Evolutionary conservation across 208 protist species (phyloP).

Genomic region (Crithidia acanthocephali): DNA sequence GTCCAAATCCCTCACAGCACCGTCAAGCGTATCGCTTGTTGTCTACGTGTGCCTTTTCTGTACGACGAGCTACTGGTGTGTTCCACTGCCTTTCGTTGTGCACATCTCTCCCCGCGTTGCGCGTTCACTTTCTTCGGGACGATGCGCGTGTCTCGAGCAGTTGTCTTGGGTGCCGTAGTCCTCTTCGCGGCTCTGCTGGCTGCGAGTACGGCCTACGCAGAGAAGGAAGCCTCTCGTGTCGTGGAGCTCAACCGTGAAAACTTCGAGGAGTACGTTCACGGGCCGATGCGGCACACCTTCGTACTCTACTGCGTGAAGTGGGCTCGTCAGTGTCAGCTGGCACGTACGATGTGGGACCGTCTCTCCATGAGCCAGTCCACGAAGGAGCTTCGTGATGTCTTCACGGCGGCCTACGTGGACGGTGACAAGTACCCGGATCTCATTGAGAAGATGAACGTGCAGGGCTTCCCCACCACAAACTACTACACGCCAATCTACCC

Average conservation of each 20-base stretch:
- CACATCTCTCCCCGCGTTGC: no score
- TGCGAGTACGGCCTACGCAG: not conserved
- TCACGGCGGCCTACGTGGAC: slow-evolving; percentile 69
- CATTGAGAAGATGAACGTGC: slow-evolving; percentile 46
- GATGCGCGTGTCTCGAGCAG: not conserved
- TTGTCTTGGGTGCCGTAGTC: not conserved
- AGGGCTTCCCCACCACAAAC: slow-evolving; percentile 59
- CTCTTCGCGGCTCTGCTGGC: slow-evolving; percentile 15
- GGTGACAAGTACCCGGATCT: slow-evolving; percentile 61
- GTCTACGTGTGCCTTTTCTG: no score
- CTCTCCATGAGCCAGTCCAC: slow-evolving; percentile 75
- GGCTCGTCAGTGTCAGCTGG: slow-evolving; percentile 49
- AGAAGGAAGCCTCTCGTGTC: slow-evolving; percentile 40
- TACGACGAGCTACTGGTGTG: no score
- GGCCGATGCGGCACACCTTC: slow-evolving; percentile 62
- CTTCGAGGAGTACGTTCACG: slow-evolving; percentile 63
- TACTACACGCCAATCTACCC: slow-evolving; percentile 78
- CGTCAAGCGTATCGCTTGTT: no score
- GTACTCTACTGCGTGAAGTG: slow-evolving; percentile 80
- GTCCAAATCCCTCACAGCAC: no score
- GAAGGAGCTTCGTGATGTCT: slow-evolving; percentile 54
- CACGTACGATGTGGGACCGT: slow-evolving; percentile 52
- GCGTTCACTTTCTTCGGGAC: no score
- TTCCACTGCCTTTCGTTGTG: no score
- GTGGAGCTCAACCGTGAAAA: slow-evolving; percentile 65